Conservation (phyloP, 768 basidiomycete genomes). For the Rhizopogon rudus region DNA sequence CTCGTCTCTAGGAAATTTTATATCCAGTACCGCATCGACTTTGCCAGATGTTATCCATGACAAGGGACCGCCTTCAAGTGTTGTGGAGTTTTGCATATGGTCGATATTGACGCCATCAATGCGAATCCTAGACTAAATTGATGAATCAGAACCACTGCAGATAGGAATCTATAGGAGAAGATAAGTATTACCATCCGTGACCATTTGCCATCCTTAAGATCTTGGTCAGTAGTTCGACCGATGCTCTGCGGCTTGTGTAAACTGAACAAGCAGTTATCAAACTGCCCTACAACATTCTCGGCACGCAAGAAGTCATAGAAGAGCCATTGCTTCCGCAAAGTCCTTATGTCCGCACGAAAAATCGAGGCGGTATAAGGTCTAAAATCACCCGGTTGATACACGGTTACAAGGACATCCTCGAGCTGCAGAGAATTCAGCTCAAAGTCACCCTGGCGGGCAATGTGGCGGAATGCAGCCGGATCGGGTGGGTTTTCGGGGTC, state of each 20-base stretch:
- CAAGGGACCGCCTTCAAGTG: conserved; percentile 74
- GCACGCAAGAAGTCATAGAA: conserved; percentile 92
- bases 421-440: conserved; percentile 85
- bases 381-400: conserved; percentile 91
- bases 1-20: conserved; percentile 89
- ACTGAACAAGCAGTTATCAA: conserved; percentile 96
- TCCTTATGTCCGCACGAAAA: conserved; percentile 84
- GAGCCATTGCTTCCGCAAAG: conserved; percentile 87
- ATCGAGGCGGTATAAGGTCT: conserved; percentile 90
- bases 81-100: conserved; percentile 83
- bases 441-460: conserved; percentile 77
- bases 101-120: conserved; percentile 97
- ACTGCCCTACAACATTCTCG: conserved; percentile 94
- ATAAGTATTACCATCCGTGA: conserved; percentile 71
- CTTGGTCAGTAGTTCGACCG: conserved; percentile 83
- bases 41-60: conserved; percentile 98
- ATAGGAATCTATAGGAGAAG: not conserved
- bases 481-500: conserved; percentile 78
- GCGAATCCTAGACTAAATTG: conserved; percentile 78
- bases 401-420: conserved; percentile 90
- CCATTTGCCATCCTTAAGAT: conserved; percentile 80
- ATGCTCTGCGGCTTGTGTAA: conserved; percentile 95
- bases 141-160: not conserved
- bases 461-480: conserved; percentile 77
- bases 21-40: conserved; percentile 94